Evolutionary conservation across 2,329 filamentous ascomycete species (phyloP), one percentile per base, ranked within the genome.

Genomic region (Arachnomyces sp.): DNA sequence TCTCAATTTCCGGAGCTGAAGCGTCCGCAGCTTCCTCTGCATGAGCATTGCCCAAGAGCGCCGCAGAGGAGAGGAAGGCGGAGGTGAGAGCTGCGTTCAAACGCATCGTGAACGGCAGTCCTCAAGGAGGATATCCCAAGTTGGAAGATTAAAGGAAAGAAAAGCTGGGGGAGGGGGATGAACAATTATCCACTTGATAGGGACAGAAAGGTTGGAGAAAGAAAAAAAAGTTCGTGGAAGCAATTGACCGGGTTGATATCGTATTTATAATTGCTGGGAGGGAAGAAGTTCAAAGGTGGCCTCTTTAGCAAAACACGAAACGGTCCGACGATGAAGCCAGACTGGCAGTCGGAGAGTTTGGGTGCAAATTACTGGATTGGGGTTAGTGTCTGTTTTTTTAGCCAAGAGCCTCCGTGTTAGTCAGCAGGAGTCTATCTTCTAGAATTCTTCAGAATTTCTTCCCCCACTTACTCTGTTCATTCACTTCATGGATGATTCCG

Each of bases 81-180:
- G 84, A 78, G 52, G 82, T 83, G 57, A 87, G 77, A 60, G 84
- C 78, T 64, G 84, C 73, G 70, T 84, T 83, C 69, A 94, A 80
- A 79, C 84, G 86, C 87, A 94, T 93, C 61, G 60, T 80, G 74
- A 58, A 48, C 37, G 48, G 46, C 35, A 52, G 51, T 50, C 50
- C 47, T 50, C 43, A 31, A 44, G 41, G 44, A 50, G 45, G 44
- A 47, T 34, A 38, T 32, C 31, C 29, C 4, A 31, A 28, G 14
- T n/a, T 36, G 35, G 31, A 38, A 40, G 38, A 39, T 28, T 38
- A 40, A 31, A 39, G 40, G 36, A 46, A 39, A 31, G 32, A 40
- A 43, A 38, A n/a, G n/a, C n/a, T n/a, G n/a, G 39, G 28, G 43
- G 36, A 43, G 36, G 40, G 35, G 31, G 43, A 40, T 31, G 45